A percentile compares a stretch with the other conserved stretches of the same genome.
phyloP scores from a whole-genome alignment of 306 rosid species.

The Dryas alaskensis region DNA sequence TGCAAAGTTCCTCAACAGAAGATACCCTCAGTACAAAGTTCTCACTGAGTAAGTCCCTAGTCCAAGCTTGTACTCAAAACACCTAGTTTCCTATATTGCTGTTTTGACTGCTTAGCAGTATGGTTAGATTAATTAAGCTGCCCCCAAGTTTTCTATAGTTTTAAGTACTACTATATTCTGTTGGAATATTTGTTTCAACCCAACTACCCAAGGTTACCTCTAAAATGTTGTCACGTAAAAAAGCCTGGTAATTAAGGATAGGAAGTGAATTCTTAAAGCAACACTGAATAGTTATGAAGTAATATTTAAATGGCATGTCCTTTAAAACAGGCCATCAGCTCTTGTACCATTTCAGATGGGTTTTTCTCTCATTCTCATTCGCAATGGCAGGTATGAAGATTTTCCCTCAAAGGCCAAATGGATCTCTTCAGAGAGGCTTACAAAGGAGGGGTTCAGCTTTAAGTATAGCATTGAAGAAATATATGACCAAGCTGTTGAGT shows the following conservation, averaged over 20 bases:
- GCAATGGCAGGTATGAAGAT: constrained; percentile 55
- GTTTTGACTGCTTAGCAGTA: not conserved
- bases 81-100: not conserved
- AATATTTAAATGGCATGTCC: too few relatives aligned
- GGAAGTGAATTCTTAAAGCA: too few relatives aligned
- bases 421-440: constrained; percentile 68
- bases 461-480: constrained; percentile 57
- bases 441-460: constrained; percentile 71
- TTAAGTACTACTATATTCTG: too few relatives aligned
- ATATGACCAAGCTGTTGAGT: constrained; percentile 63
- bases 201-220: too few relatives aligned
- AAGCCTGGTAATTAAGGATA: too few relatives aligned
- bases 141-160: too few relatives aligned
- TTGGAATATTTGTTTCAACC: too few relatives aligned
- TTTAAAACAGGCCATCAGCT: too few relatives aligned
- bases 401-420: constrained; percentile 58
- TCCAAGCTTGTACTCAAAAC: not conserved
- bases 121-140: too few relatives aligned
- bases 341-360: too few relatives aligned
- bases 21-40: constrained; percentile 58
- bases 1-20: constrained; percentile 58
- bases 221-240: too few relatives aligned
- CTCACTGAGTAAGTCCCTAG: constrained; percentile 59
- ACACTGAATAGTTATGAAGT: too few relatives aligned
- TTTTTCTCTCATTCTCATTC: constrained; percentile 2